These are phyloP conservation scores for Escovopsis sp. DNA, from an alignment of 2,329 filamentous ascomycete genomes.

Conservation along the genomic window DNA sequence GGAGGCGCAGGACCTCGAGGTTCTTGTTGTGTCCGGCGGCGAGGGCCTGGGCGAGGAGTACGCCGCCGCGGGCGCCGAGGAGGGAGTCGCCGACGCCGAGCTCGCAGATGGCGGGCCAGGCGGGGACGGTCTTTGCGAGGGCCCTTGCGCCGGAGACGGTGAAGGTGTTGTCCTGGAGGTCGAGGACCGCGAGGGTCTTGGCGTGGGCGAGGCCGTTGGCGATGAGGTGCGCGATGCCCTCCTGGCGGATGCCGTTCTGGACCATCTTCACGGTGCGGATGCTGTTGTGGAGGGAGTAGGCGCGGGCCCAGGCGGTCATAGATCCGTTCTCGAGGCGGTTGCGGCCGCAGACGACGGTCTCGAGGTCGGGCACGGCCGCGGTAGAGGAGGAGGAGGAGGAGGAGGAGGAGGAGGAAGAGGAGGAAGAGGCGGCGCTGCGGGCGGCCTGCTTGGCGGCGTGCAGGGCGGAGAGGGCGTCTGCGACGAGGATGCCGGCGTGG, in stretches of 20 bases:
- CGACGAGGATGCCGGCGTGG: conserved; percentile 75
- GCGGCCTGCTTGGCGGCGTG: conserved; percentile 73
- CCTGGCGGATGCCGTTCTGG: conserved; percentile 91
- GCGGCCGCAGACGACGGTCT: conserved; percentile 94
- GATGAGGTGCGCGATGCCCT: conserved; percentile 74
- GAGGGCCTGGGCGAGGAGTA: conserved; percentile 60
- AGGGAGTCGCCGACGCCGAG: conserved; percentile 83
- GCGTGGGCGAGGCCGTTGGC: conserved; percentile 63
- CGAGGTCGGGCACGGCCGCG: conserved; percentile 74
- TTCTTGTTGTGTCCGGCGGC: conserved; percentile 61
- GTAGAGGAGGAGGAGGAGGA: too few species aligned
- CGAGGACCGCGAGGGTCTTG: conserved; percentile 55
- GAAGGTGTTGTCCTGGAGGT: conserved; percentile 97
- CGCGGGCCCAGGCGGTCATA: conserved; percentile 88
- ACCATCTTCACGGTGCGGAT: conserved; percentile 91
- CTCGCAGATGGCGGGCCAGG: conserved; percentile 66
- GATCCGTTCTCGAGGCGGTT: conserved; percentile 92
- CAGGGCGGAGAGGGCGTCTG: conserved; percentile 70
- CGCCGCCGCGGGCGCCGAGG: conserved; percentile 61
- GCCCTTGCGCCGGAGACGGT: conserved; percentile 67
- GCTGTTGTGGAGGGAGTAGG: conserved; percentile 68
- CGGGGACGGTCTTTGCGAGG: conserved; percentile 57
- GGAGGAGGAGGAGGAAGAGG: too few species aligned
- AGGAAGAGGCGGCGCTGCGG: conserved; percentile 31
- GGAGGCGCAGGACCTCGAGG: conserved; percentile 67